These are phyloP conservation scores for Stereocaulon alpinum DNA, from an alignment of 495 filamentous ascomycete genomes.

Conservation along the genomic window DNA sequence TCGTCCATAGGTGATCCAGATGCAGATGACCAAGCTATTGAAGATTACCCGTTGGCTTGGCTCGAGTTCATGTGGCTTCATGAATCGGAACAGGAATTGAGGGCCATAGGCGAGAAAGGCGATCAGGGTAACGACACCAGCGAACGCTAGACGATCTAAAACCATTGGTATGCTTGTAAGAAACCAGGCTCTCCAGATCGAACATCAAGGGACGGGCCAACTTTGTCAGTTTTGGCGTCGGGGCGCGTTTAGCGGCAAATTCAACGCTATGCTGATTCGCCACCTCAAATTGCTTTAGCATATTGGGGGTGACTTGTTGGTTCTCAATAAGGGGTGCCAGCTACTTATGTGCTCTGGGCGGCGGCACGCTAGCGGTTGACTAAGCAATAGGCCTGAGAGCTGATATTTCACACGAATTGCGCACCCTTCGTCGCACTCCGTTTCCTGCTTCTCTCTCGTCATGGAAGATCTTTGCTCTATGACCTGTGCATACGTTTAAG, in stretches of 20 bases:
- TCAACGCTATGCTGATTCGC: not conserved
- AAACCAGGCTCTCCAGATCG: too few relatives aligned
- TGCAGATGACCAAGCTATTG: conserved; percentile 59
- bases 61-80: conserved; percentile 59
- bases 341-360: too few relatives aligned
- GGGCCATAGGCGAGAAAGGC: conserved; percentile 73
- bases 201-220: not conserved
- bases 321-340: too few relatives aligned
- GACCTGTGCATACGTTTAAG: too few relatives aligned
- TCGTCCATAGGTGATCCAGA: conserved; percentile 72
- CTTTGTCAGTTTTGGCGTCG: not conserved
- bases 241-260: not conserved
- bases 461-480: too few relatives aligned
- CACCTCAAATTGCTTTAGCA: not conserved
- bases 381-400: too few relatives aligned
- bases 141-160: conserved; percentile 10
- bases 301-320: too few relatives aligned
- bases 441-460: too few relatives aligned
- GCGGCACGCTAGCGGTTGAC: too few relatives aligned
- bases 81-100: conserved; percentile 69
- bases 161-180: not conserved
- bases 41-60: conserved; percentile 52
- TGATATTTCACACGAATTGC: too few relatives aligned
- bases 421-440: too few relatives aligned
- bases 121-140: conserved; percentile 40